Evolutionary conservation across 306 rosid species (phyloP).

Genomic region (barrel medic (Medicago truncatula)): MtrunA17r5.0-ANR NC_053042.1:10729501-10730000

Average conservation of each 20-base stretch:
- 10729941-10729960: background rate
- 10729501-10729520: too few species aligned
- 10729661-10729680: too few species aligned
- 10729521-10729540: too few species aligned
- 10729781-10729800: background rate
- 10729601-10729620: too few species aligned
- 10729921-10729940: background rate
- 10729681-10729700: too few species aligned
- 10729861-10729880: background rate
- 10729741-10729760: slow-evolving; percentile 18
- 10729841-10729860: slow-evolving; percentile 8
- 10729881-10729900: background rate
- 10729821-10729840: background rate
- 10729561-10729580: too few species aligned
- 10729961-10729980: background rate
- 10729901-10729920: background rate
- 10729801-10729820: background rate
- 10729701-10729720: background rate
- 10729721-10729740: background rate
- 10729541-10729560: too few species aligned
- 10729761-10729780: background rate
- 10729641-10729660: too few species aligned
- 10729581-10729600: too few species aligned
- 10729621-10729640: too few species aligned
- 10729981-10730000: slow-evolving; percentile 7